These are phyloP conservation scores for Trapa bicornis DNA, from an alignment of 345 rosid genomes.

Conservation along the genomic window DNA sequence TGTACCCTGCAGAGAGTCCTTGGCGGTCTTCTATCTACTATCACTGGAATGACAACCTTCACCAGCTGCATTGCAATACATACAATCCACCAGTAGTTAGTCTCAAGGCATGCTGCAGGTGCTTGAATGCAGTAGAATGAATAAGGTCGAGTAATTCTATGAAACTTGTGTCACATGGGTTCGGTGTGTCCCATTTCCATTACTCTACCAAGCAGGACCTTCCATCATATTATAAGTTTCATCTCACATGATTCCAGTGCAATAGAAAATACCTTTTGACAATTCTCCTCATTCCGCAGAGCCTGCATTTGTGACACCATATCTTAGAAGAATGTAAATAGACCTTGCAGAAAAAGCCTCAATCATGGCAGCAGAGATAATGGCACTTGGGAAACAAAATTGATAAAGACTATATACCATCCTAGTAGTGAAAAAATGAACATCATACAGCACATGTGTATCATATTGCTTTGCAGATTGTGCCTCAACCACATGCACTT, in stretches of 20 bases:
- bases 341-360: not conserved
- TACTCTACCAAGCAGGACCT: not conserved
- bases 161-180: too few relatives aligned
- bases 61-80: not conserved
- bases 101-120: not conserved
- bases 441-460: too few relatives aligned
- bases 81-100: not conserved
- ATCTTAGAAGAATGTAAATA: not conserved
- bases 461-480: too few relatives aligned
- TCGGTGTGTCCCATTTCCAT: not conserved
- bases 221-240: not conserved
- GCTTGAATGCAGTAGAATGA: not conserved
- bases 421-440: not conserved
- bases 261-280: conserved; percentile 24
- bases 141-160: not conserved
- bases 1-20: not conserved
- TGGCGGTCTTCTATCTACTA: conserved; percentile 1
- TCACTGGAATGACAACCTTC: not conserved
- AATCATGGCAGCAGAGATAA: not conserved
- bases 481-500: too few relatives aligned
- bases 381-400: not conserved
- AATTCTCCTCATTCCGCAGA: conserved; percentile 23
- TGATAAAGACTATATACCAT: not conserved
- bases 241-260: not conserved
- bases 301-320: conserved; percentile 20